These are phyloP conservation scores for Ascochyta viciae-villosae DNA, from an alignment of 2,329 filamentous ascomycete species.

Conservation along the genomic window DNA sequence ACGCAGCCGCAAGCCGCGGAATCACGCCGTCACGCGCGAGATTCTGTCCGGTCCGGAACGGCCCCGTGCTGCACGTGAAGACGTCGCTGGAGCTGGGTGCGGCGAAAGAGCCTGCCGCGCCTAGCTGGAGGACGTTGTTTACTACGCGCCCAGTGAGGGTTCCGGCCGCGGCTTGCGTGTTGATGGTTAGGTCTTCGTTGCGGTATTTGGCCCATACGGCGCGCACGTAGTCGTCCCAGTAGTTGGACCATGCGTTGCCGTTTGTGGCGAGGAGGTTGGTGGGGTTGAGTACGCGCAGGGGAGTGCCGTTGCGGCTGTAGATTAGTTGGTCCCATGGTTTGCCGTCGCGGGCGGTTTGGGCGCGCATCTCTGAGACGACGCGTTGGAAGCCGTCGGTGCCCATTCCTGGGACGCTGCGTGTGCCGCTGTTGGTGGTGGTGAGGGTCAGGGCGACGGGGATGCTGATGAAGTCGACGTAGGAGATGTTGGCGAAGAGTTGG, in stretches of 20 bases:
- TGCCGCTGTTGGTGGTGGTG: slow-evolving; percentile 50
- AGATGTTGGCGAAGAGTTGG: slow-evolving; percentile 64
- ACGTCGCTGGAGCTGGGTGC: slow-evolving; percentile 68
- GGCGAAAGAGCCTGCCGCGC: slow-evolving; percentile 56
- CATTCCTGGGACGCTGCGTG: slow-evolving; percentile 64
- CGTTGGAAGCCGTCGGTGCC: slow-evolving; percentile 62
- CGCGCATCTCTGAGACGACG: slow-evolving; percentile 61
- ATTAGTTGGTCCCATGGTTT: slow-evolving; percentile 67
- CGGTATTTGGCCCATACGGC: slow-evolving; percentile 60
- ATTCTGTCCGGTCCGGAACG: slow-evolving; percentile 59
- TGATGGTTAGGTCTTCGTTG: slow-evolving; percentile 59
- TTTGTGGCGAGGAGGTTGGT: slow-evolving; percentile 57
- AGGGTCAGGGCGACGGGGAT: slow-evolving; percentile 54
- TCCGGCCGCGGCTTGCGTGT: slow-evolving; percentile 70
- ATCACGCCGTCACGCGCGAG: slow-evolving; percentile 64
- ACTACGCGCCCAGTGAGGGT: slow-evolving; percentile 60
- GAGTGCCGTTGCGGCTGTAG: slow-evolving; percentile 51
- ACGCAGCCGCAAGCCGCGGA: slow-evolving; percentile 75
- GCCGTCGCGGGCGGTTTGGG: slow-evolving; percentile 64
- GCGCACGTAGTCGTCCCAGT: slow-evolving; percentile 61
- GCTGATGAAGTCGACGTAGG: slow-evolving; percentile 76
- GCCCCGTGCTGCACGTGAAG: slow-evolving; percentile 70
- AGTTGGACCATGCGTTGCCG: slow-evolving; percentile 56
- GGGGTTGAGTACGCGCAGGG: slow-evolving; percentile 53
- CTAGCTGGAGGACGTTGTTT: slow-evolving; percentile 52